A percentile compares a stretch with the other conserved stretches of the same genome.
These are phyloP conservation scores for Talaromyces sp. DNA, from an alignment of 2,329 filamentous ascomycete species.

Conservation along the genomic window DNA sequence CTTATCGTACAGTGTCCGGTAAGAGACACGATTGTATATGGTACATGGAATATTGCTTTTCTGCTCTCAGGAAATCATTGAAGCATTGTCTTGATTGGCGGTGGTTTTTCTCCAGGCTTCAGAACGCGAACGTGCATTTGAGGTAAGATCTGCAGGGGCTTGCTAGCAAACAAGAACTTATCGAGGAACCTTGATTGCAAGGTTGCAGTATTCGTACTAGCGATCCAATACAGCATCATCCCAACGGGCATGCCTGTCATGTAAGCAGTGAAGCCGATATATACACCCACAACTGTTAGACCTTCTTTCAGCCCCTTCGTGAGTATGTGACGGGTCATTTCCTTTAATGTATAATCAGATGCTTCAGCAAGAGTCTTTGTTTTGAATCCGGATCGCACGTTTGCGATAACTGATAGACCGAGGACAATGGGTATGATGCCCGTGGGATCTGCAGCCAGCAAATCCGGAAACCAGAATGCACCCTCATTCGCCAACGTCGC, in stretches of 20 bases:
- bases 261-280: slow-evolving; percentile 31
- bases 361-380: slow-evolving; percentile 17
- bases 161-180: slow-evolving; percentile 34
- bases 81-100: slow-evolving; percentile 8
- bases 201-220: slow-evolving; percentile 39
- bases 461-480: slow-evolving; percentile 57
- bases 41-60: not conserved
- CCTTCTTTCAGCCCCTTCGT: slow-evolving; percentile 26
- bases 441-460: slow-evolving; percentile 50
- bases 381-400: slow-evolving; percentile 37
- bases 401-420: slow-evolving; percentile 46
- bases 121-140: slow-evolving; percentile 27
- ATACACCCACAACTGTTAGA: slow-evolving; percentile 37
- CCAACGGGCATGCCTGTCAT: slow-evolving; percentile 38
- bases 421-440: slow-evolving; percentile 47
- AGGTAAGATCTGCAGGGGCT: slow-evolving; percentile 27
- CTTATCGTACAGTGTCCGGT: not conserved
- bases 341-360: slow-evolving; percentile 24
- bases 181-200: slow-evolving; percentile 38
- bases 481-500: slow-evolving; percentile 52
- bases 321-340: slow-evolving; percentile 22
- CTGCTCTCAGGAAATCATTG: not conserved
- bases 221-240: slow-evolving; percentile 49
- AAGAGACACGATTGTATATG: not conserved
- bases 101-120: slow-evolving; percentile 12